These are phyloP conservation scores for Amaranthus tricolor DNA, from an alignment of 179 eudicot genomes.

Conservation along the genomic window DNA sequence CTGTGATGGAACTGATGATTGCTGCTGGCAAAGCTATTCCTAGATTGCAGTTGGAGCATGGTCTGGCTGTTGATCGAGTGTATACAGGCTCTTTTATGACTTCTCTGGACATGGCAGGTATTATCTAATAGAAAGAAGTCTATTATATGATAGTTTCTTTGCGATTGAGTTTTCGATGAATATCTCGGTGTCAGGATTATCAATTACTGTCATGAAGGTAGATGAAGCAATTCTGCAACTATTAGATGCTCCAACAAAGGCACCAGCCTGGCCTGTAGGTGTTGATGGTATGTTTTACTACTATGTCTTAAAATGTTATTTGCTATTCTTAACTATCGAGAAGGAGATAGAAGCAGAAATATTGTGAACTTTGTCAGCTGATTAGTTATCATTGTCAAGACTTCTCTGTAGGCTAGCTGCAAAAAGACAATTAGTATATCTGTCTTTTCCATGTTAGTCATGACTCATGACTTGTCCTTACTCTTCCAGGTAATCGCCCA, in stretches of 20 bases:
- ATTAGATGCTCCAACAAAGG: constrained; percentile 89
- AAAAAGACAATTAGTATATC: neutral
- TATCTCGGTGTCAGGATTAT: constrained; percentile 58
- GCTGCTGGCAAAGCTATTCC: constrained; percentile 95
- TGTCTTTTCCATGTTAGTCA: constrained; percentile 20
- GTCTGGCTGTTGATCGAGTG: constrained; percentile 97
- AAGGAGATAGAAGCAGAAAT: neutral
- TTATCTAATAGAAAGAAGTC: constrained; percentile 12
- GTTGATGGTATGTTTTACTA: constrained; percentile 59
- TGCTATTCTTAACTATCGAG: neutral
- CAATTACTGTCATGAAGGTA: constrained; percentile 85
- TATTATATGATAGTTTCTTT: constrained; percentile 7
- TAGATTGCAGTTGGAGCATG: constrained; percentile 87
- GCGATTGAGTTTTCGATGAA: constrained; percentile 9
- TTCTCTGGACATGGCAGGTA: constrained; percentile 96
- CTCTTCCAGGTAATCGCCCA: constrained; percentile 69
- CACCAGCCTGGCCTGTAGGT: constrained; percentile 92
- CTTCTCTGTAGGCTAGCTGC: neutral
- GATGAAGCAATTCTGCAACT: constrained; percentile 64
- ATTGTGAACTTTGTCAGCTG: neutral
- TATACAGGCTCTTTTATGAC: constrained; percentile 98
- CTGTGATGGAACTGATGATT: constrained; percentile 90
- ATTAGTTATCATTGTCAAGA: constrained; percentile 1
- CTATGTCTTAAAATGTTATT: neutral
- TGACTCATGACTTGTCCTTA: constrained; percentile 23